A percentile compares a stretch with the other conserved stretches of the same genome.
Evolutionary conservation across 2,329 filamentous ascomycete genomes (phyloP).

Genomic region (Aureobasidium sp.): DNA sequence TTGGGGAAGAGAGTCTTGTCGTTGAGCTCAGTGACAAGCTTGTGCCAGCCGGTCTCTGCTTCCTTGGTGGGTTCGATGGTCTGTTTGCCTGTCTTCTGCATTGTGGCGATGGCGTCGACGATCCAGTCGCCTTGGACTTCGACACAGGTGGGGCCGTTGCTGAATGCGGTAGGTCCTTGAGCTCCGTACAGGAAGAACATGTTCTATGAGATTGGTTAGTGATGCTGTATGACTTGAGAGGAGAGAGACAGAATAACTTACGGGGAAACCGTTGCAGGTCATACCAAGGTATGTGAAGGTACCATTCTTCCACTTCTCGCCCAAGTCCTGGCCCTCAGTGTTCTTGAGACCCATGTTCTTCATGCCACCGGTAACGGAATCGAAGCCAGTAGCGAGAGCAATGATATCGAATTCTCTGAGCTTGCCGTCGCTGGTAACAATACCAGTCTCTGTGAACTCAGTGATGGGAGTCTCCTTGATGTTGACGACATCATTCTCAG

Average conservation of each 20-base stretch:
- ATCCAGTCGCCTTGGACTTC: constrained; percentile 53
- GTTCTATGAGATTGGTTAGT: constrained; percentile 19
- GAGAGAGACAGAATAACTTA: neutral
- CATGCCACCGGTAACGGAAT: constrained; percentile 52
- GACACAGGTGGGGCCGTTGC: constrained; percentile 50
- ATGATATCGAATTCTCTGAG: constrained; percentile 52
- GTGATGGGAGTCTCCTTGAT: constrained; percentile 47
- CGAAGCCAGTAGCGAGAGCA: constrained; percentile 53
- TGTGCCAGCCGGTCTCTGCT: constrained; percentile 46
- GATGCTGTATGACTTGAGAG: neutral
- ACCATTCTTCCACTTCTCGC: constrained; percentile 48
- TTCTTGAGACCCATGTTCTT: constrained; percentile 42
- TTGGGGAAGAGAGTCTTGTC: constrained; percentile 47
- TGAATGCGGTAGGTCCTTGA: constrained; percentile 52
- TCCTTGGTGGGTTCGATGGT: constrained; percentile 46
- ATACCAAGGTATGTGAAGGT: constrained; percentile 51
- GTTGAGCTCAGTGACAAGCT: constrained; percentile 43
- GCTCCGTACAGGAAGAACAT: constrained; percentile 47
- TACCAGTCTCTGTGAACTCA: constrained; percentile 48
- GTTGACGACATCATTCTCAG: constrained; percentile 48
- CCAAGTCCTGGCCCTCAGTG: constrained; percentile 40
- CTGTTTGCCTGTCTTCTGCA: constrained; percentile 40
- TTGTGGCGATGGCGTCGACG: constrained; percentile 45
- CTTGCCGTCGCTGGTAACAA: constrained; percentile 46
- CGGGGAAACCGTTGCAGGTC: constrained; percentile 41